phyloP scores from a whole-genome alignment of 2,329 filamentous ascomycete genomes.

The Huntiella moniliformis region DNA sequence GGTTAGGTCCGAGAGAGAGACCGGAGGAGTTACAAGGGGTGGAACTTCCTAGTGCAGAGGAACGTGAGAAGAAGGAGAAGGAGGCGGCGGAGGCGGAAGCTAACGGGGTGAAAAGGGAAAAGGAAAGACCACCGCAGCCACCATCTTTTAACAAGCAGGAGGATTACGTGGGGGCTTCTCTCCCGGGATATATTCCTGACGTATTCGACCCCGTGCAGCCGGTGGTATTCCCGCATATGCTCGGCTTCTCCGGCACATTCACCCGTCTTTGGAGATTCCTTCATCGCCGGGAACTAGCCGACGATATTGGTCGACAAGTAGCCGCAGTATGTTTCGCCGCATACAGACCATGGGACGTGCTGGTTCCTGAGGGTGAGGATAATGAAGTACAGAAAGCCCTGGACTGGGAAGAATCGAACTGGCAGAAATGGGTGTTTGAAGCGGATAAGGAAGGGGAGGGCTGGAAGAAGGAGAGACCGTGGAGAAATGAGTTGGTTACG shows the following conservation, averaged over 20 bases:
- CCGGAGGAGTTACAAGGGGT: slow-evolving; percentile 25
- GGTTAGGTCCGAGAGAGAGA: slow-evolving; percentile 66
- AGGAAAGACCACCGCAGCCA: slow-evolving; percentile 41
- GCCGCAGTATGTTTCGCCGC: slow-evolving; percentile 59
- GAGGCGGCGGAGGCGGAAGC: slow-evolving; percentile 18
- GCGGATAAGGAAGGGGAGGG: slow-evolving; percentile 22
- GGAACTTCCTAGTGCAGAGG: slow-evolving; percentile 9
- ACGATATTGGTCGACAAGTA: slow-evolving; percentile 71
- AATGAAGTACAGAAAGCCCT: slow-evolving; percentile 48
- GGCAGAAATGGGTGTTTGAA: slow-evolving; percentile 59
- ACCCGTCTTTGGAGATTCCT: slow-evolving; percentile 75
- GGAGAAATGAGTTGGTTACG: slow-evolving; percentile 54
- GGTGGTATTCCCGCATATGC: slow-evolving; percentile 68
- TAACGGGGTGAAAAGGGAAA: slow-evolving; percentile 27
- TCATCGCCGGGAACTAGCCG: slow-evolving; percentile 66
- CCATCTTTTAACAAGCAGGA: slow-evolving; percentile 54
- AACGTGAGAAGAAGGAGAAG: slow-evolving; percentile 12
- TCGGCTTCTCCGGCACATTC: slow-evolving; percentile 82
- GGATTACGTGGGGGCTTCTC: slow-evolving; percentile 48
- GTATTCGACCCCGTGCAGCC: slow-evolving; percentile 55
- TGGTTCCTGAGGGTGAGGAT: slow-evolving; percentile 15
- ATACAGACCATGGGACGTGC: slow-evolving; percentile 17
- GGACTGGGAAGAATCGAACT: slow-evolving; percentile 55
- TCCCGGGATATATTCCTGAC: slow-evolving; percentile 47
- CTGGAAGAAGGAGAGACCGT: slow-evolving; percentile 44